A percentile compares a stretch with the other conserved stretches of the same genome.
Evolutionary conservation across 306 rosid species (phyloP).

Genomic region (Acacia confusa): DNA sequence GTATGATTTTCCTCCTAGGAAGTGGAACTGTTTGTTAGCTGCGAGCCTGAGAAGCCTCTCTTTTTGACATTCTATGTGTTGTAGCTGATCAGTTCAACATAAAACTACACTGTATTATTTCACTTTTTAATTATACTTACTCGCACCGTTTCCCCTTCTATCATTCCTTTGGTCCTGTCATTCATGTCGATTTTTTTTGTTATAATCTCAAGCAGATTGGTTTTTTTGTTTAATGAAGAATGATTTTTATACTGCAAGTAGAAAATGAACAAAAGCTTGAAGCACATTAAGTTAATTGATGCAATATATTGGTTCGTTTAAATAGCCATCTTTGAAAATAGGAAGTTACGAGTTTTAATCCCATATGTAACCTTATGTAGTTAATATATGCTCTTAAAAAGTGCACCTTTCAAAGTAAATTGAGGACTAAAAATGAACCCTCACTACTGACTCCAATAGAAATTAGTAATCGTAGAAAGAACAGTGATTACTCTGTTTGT

Average conservation of each 20-base stretch:
- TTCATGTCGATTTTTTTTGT: background rate
- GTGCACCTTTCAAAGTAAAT: no score
- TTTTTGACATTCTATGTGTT: conserved; percentile 1
- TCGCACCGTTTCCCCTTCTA: background rate
- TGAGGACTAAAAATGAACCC: no score
- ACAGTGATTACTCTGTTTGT: no score
- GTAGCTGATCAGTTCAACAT: background rate
- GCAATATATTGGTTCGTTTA: background rate
- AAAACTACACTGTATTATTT: background rate
- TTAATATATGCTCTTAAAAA: no score
- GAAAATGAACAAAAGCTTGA: background rate
- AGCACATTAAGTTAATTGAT: background rate
- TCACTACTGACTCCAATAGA: no score
- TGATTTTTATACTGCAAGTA: background rate
- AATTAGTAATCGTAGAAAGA: no score
- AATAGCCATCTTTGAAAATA: no score
- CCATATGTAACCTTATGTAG: no score
- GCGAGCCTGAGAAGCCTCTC: conserved; percentile 7
- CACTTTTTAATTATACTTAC: background rate
- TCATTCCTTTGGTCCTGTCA: background rate
- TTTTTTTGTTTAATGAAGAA: background rate
- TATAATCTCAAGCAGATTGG: background rate
- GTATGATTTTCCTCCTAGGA: conserved; percentile 11
- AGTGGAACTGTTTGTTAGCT: background rate
- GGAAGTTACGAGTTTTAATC: no score